Base-by-base conservation (phyloP, 345 rosid species). In the Rhizophora mangle region DNA sequence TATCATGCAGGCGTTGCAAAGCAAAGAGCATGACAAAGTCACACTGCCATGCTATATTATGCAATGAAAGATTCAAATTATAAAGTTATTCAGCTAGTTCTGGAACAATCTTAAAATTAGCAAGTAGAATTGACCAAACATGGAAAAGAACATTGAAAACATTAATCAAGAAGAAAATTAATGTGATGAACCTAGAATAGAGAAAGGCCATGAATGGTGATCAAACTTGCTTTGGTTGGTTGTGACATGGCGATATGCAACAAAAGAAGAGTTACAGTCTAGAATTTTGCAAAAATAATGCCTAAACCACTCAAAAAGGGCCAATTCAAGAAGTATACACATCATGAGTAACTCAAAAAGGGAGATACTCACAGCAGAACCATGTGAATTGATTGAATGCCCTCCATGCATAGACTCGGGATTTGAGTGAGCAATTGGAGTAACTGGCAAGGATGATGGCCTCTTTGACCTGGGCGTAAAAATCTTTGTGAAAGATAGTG, bases 391-490 rank as follows among this genome's bases (percentile, higher is more conserved):
- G 69, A 30, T 63, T 20, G 70, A 71, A 64, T 70, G 68, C 62
- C 88, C 81, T 66, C 96, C 97, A 67, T 94, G 96, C 64, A 26
- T 78, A n/a, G 98, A 91, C 85, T 84, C 98, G 1, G 96, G 98
- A 77, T 89, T 91, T n/a, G 96, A 94, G 77, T 83, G 96, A 68
- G 88, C 73, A 60, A 74, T 72, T 10, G 90, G 96, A 37, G 89
- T 85, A 72, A 76, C 86, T 0, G 97, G 98, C 54, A 86, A 80
- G 15, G 96, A 91, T 65, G 86, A 85, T 37, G 95, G 67, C 67
- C 69, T 83, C 80, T 78, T 91, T 51, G 26, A 43, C 76, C 81
- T 82, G 6, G 89, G 84, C 36, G 88, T 75, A 73, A 94, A 80
- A 62, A 89, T 59, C 77, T 82, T 85, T 30, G 88, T 69, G 52